Percentiles rank a stretch among this genome's conserved stretches.
These are phyloP conservation scores for Wickerhamia fluorescens DNA, from an alignment of 805 yeast species.

Conservation along the genomic window DNA sequence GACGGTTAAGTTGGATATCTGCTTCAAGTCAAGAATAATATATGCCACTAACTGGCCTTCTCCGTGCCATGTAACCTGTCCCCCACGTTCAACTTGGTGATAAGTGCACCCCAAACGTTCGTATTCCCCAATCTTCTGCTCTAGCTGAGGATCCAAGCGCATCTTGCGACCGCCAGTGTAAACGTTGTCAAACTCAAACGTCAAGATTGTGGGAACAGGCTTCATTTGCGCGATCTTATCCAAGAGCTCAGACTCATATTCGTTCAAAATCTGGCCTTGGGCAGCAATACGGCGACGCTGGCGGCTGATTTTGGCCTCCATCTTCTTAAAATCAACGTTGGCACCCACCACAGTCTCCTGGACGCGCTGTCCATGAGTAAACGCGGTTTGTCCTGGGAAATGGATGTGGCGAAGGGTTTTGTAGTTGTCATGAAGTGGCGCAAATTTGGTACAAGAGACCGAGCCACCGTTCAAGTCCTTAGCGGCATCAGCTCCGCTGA, in stretches of 20 bases:
- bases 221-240: conserved; percentile 37
- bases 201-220: conserved; percentile 62
- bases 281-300: conserved; percentile 31
- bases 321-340: conserved; percentile 48
- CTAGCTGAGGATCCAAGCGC: conserved; percentile 39
- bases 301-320: conserved; percentile 41
- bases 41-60: conserved; percentile 90
- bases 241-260: conserved; percentile 41
- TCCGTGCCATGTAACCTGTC: conserved; percentile 95
- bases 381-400: conserved; percentile 34
- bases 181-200: conserved; percentile 80
- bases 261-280: conserved; percentile 37
- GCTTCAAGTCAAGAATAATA: conserved; percentile 57
- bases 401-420: conserved; percentile 34
- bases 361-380: conserved; percentile 43
- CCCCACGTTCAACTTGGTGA: conserved; percentile 84
- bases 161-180: conserved; percentile 92
- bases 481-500: too few relatives aligned
- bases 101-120: conserved; percentile 46
- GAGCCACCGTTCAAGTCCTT: too few relatives aligned
- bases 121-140: conserved; percentile 18
- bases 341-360: conserved; percentile 53
- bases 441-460: conserved; percentile 22
- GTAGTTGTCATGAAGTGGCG: conserved; percentile 26
- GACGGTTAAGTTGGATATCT: conserved; percentile 49